A percentile compares a stretch with the other conserved stretches of the same genome.
Evolutionary conservation across 2,329 filamentous ascomycete genomes (phyloP).

Genomic region (Rhinocladiella similis): DNA sequence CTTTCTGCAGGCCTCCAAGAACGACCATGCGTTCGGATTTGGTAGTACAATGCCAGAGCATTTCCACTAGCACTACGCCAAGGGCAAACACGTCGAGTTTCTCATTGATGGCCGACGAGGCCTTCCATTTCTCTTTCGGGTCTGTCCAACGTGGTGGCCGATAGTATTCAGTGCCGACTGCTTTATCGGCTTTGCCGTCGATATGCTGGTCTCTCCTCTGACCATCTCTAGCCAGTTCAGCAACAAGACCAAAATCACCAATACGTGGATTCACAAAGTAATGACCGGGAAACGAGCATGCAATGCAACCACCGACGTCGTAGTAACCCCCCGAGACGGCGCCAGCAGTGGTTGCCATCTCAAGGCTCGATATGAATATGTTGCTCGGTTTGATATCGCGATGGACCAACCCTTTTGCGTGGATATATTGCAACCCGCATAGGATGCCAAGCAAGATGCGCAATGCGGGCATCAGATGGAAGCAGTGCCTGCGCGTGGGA

Average conservation of each 20-base stretch:
- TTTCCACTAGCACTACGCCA: conserved; percentile 54
- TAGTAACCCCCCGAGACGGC: conserved; percentile 49
- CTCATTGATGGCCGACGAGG: conserved; percentile 39
- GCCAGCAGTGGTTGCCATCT: conserved; percentile 33
- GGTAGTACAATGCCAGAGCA: conserved; percentile 57
- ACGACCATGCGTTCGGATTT: conserved; percentile 49
- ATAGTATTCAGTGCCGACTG: conserved; percentile 64
- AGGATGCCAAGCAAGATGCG: conserved; percentile 60
- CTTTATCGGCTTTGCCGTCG: conserved; percentile 35
- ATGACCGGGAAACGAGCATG: conserved; percentile 25
- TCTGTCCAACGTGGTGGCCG: conserved; percentile 46
- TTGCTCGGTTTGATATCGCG: conserved; percentile 70
- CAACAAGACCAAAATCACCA: conserved; percentile 68
- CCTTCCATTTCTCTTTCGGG: not conserved
- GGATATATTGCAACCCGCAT: conserved; percentile 65
- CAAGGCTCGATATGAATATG: conserved; percentile 60
- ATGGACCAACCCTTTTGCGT: conserved; percentile 61
- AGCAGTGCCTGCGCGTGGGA: conserved; percentile 55
- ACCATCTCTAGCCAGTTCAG: conserved; percentile 41
- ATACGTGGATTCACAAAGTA: conserved; percentile 60
- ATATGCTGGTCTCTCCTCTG: not conserved
- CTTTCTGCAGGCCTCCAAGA: conserved; percentile 38
- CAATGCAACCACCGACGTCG: conserved; percentile 24
- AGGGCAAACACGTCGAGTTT: conserved; percentile 49
- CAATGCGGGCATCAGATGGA: conserved; percentile 59